Conservation (phyloP, 2,329 filamentous ascomycete genomes). For the Xylariomycetidae sp. region DNA sequence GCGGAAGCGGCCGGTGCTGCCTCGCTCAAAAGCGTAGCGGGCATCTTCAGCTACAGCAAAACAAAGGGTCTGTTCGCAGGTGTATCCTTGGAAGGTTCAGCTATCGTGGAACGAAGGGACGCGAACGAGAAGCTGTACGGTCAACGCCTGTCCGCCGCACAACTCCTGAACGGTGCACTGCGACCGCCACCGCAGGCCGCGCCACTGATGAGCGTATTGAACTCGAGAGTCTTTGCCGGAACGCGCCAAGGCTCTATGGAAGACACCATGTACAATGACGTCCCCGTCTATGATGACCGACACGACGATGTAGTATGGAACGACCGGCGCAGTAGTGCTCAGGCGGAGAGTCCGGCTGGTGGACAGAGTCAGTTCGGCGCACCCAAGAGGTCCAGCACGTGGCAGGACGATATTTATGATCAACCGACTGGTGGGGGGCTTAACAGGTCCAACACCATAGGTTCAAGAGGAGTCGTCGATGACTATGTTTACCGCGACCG, state of each 20-base stretch:
- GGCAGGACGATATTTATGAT: constrained; percentile 74
- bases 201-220: constrained; percentile 78
- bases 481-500: constrained; percentile 40
- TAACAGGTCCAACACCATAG: constrained; percentile 48
- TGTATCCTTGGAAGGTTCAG: constrained; percentile 88
- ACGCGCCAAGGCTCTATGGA: constrained; percentile 41
- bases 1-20: constrained; percentile 94
- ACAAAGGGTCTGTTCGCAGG: constrained; percentile 97
- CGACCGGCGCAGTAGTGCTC: constrained; percentile 64
- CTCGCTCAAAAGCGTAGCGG: constrained; percentile 81
- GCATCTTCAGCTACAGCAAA: constrained; percentile 95
- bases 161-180: constrained; percentile 76
- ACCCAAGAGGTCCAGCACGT: constrained; percentile 62
- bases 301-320: constrained; percentile 85
- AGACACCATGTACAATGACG: constrained; percentile 86
- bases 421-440: constrained; percentile 39
- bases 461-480: constrained; percentile 35
- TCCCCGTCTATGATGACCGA: constrained; percentile 78
- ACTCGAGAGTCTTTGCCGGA: constrained; percentile 78
- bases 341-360: constrained; percentile 32
- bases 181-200: constrained; percentile 76
- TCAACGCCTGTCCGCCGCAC: constrained; percentile 70
- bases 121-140: constrained; percentile 97
- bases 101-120: constrained; percentile 89
- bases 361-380: constrained; percentile 50